These are phyloP conservation scores for Botrytis cinerea DNA, from an alignment of 2,329 filamentous ascomycete genomes.

Conservation along the genomic window DNA sequence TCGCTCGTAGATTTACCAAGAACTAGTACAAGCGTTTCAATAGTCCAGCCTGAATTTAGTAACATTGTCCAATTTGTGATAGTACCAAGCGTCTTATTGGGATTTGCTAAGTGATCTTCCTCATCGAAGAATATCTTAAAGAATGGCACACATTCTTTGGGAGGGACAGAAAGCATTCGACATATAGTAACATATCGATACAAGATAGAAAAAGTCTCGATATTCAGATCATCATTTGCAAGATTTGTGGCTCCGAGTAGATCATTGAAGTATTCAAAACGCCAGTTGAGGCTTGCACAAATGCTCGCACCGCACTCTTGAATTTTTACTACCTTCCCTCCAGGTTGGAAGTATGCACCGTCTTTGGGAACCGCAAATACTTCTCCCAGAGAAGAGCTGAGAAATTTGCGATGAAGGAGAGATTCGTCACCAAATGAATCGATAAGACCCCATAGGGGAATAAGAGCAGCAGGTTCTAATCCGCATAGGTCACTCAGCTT, in stretches of 20 bases:
- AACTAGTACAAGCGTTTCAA: not conserved
- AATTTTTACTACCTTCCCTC: not conserved
- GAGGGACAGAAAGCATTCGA: not conserved
- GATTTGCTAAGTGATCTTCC: not conserved
- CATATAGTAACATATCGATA: not conserved
- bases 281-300: not conserved
- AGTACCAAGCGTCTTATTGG: not conserved
- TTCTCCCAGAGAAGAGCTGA: not conserved
- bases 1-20: not conserved
- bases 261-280: not conserved
- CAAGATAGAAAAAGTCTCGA: not conserved
- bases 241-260: not conserved
- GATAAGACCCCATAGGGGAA: not conserved
- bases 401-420: not conserved
- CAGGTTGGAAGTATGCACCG: not conserved
- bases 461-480: not conserved
- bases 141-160: not conserved
- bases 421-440: not conserved
- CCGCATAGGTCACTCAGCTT: not conserved
- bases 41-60: not conserved
- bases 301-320: not conserved
- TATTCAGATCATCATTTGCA: not conserved
- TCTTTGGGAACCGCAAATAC: not conserved
- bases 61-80: not conserved
- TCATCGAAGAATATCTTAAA: not conserved